Conservation (phyloP, 331 rosid genomes). For the Pyracantha coccinea region DNA sequence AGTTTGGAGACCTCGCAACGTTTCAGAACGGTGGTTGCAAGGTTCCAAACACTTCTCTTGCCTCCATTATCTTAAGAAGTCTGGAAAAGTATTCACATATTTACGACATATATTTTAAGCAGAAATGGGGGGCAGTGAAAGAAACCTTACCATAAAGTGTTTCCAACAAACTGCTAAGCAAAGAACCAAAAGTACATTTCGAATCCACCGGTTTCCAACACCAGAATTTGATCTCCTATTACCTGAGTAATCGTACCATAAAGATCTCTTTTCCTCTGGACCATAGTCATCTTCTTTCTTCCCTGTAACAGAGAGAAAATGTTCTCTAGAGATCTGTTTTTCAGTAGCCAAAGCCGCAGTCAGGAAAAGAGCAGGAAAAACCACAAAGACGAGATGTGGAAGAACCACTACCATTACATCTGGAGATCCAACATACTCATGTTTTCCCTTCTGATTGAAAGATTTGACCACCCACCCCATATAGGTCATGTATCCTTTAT, state of each 20-base stretch:
- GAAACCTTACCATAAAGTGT: constrained; percentile 73
- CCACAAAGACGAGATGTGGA: constrained; percentile 69
- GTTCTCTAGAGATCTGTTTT: constrained; percentile 46
- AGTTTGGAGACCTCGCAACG: neutral
- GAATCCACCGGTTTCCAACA: constrained; percentile 45
- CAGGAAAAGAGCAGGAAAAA: constrained; percentile 66
- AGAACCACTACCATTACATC: constrained; percentile 81
- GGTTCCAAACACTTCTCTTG: neutral
- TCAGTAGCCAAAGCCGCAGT: constrained; percentile 51
- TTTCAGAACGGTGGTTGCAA: neutral
- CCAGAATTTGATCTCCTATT: constrained; percentile 17
- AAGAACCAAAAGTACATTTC: constrained; percentile 42
- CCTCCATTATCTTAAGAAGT: neutral
- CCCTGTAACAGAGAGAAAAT: constrained; percentile 38
- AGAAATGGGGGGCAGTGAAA: constrained; percentile 4
- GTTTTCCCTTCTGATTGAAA: constrained; percentile 34
- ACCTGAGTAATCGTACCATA: constrained; percentile 17
- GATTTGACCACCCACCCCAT: constrained; percentile 75
- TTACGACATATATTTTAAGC: neutral
- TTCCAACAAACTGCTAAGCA: constrained; percentile 68
- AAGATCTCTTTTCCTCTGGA: constrained; percentile 12
- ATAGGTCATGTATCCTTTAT: constrained; percentile 73
- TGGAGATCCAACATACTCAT: constrained; percentile 71
- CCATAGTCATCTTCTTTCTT: constrained; percentile 76
- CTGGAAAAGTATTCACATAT: neutral